A percentile compares a stretch with the other conserved stretches of the same genome.
Conservation (phyloP, 1,139 yeast genomes). For the Sugiyamaella pinicola region DNA sequence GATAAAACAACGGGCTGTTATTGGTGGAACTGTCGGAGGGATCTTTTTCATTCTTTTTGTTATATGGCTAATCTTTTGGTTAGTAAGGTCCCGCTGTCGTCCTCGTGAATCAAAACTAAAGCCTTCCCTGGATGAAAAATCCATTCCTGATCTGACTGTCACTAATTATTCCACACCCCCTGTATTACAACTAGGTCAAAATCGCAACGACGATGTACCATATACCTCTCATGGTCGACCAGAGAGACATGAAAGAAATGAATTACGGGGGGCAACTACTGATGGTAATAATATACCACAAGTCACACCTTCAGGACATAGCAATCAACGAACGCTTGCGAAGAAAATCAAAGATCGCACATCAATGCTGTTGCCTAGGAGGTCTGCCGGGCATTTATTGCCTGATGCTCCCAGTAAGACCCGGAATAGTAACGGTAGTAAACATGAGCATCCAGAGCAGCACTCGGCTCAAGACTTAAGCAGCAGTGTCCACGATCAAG, state of each 20-base stretch:
- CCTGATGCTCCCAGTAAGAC: neutral
- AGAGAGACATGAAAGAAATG: neutral
- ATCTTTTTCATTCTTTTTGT: slow-evolving; percentile 21
- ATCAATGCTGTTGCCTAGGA: slow-evolving; percentile 15
- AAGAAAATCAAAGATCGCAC: slow-evolving; percentile 16
- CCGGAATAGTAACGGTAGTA: neutral
- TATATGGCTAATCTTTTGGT: slow-evolving; percentile 18
- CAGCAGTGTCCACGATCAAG: neutral
- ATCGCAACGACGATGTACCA: neutral
- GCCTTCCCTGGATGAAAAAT: neutral
- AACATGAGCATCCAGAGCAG: neutral
- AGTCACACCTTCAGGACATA: neutral
- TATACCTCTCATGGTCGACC: neutral
- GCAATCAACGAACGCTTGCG: neutral
- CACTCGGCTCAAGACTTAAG: neutral
- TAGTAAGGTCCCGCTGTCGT: neutral
- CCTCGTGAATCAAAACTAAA: neutral
- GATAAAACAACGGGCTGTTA: slow-evolving; percentile 19
- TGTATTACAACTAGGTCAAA: neutral
- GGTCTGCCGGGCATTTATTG: slow-evolving; percentile 9
- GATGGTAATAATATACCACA: neutral
- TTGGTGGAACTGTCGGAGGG: slow-evolving; percentile 29
- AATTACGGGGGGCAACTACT: neutral
- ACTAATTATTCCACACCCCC: slow-evolving; percentile 4
- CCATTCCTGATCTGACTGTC: neutral